Evolutionary conservation across 257 asterid genomes (phyloP), one percentile per base, ranked within the genome.

Genomic region (Przewalskia tangutica): DNA sequence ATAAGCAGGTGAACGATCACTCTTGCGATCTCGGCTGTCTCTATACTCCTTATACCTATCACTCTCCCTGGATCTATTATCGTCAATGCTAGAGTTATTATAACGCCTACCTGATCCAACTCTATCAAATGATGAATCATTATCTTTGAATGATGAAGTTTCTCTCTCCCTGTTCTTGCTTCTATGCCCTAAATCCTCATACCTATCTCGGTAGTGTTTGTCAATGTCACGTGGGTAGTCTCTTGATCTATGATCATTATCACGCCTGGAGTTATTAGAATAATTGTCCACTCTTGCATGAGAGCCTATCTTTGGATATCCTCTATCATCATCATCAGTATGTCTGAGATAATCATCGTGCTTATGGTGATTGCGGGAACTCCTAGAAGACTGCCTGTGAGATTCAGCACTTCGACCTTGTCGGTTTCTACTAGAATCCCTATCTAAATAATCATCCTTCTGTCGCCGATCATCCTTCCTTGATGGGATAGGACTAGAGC

Each of bases 311-410:
- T 91, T 90, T 18, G 94, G 85, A 88, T 91, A 83, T 82, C 92
- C 96, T 71, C 94, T 87, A 65, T 91, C 97, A 82, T 82, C 88
- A 84, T 91, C 95, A 85, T 92, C 91, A 50, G 63, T 85, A 86
- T 88, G 82, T 59, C 93, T 90, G 77, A 81, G 83, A 75, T 88
- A 86, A 79, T 92, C 95, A 83, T 89, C 94, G 53, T 84, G 88
- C 85, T 90, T 89, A 48, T 83, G 82, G 83, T 89, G 84, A 81
- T 64, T 16, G 60, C 68, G 86, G 40, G 89, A 84, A 81, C 87
- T 84, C 88, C 91, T 90, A 81, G 90, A 90, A 78, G 96, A 87
- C 86, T 87, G 83, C 71, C 89, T 89, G 81, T 86, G 82, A 42
- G 92, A 85, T 50, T 91, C 97, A 79, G 85, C 89, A 84, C 87